Base-by-base conservation (phyloP, 345 rosid species). In the Luvunga scandens region DNA sequence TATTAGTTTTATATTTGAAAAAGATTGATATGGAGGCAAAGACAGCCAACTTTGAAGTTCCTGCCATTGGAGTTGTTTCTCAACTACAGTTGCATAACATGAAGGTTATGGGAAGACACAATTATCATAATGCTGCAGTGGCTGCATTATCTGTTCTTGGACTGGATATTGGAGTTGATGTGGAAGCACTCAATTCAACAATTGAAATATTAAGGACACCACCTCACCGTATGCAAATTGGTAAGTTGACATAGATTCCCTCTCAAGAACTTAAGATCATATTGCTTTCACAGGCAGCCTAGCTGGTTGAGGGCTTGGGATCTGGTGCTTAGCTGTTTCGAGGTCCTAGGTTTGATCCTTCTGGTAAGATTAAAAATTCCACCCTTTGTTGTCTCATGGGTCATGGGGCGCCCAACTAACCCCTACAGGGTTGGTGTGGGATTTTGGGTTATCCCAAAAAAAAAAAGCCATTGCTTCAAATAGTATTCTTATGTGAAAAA, bases 111-210 rank as follows among this genome's bases (percentile, higher is more conserved):
- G 87, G 82, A 10, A 76, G 77, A 45, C 87, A 81, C 78, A 84
- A 84, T 66, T 81, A 78, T 48, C 55, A 24, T 24, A 78, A 84
- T 69, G 82, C 84, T 78, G 86, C 86, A 75, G 84, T 84, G 62
- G 86, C 84, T 60, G 87, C 87, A 78, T 78, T 84, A 78, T 71
- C 84, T 50, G 74, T 81, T 73, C 75, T 79, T 78, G 80, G 82
- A 81, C 71, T 84, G 65, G 80, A 81, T 72, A 65, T 81, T 42
- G 81, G 84, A 45, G 73, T 76, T 39, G 62, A 76, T 76, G 63
- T 61, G 18, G 67, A 79, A 78, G 77, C 80, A 48, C 65, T 84
- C 45, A 64, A 42, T 73, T 76, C 80, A 79, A 31, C 84, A n/a
- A 78, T 81, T 66, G 73, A 76, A 68, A 75, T 63, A 59, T 66